Evolutionary conservation across 371 early-diverging fungal genomes (phyloP).

Genomic region (Amoeboaphelidium protococcarum): DNA sequence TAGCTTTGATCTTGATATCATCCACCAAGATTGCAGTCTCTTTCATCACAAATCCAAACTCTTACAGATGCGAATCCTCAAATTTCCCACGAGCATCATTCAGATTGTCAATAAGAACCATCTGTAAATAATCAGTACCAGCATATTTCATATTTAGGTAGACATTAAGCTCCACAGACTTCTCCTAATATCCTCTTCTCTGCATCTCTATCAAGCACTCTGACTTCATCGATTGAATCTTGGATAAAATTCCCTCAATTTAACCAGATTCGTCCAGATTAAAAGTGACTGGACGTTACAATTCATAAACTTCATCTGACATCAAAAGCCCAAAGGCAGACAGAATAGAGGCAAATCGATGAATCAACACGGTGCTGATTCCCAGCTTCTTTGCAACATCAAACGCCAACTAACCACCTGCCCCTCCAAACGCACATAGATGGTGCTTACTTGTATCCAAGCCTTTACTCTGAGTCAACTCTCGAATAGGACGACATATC

Average conservation of each 20-base stretch:
- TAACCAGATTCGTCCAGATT: background rate
- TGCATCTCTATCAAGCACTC: constrained; percentile 17
- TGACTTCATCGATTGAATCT: no score
- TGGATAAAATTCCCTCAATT: no score
- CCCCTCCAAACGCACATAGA: constrained; percentile 84
- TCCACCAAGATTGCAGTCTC: constrained; percentile 60
- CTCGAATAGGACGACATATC: constrained; percentile 82
- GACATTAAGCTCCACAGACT: constrained; percentile 25
- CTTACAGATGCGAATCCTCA: constrained; percentile 36
- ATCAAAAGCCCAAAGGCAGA: constrained; percentile 75
- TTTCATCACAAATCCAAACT: constrained; percentile 69
- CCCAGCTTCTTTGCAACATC: constrained; percentile 70
- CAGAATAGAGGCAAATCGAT: constrained; percentile 60
- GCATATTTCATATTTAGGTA: constrained; percentile 74
- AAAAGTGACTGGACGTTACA: constrained; percentile 35
- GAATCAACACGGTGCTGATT: constrained; percentile 49
- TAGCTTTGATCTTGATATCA: constrained; percentile 70
- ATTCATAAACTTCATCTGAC: constrained; percentile 75
- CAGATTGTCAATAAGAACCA: no score
- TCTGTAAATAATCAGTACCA: no score
- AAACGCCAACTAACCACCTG: constrained; percentile 48
- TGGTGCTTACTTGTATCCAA: constrained; percentile 57
- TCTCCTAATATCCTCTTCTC: constrained; percentile 32
- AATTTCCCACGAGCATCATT: constrained; percentile 15
- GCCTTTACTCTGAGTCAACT: constrained; percentile 77